These are phyloP conservation scores for Pythium myriotylum DNA, from an alignment of 352 stramenopile species.

Conservation along the genomic window DNA sequence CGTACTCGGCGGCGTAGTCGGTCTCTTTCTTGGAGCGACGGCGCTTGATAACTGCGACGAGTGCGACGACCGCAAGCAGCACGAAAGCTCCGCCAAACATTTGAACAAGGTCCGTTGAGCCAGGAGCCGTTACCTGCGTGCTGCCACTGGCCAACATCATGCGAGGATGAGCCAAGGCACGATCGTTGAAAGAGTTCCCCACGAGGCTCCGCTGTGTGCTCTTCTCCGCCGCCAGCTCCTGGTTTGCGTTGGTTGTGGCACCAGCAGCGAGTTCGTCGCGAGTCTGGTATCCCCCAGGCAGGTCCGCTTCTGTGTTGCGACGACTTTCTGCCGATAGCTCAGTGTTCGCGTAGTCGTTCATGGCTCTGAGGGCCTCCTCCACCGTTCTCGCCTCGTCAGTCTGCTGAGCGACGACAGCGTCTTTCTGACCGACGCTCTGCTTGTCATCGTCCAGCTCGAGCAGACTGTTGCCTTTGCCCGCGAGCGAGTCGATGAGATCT, in stretches of 20 bases:
- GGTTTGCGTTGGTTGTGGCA: no score
- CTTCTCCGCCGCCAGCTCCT: no score
- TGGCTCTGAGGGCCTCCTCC: not conserved
- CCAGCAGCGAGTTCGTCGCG: no score
- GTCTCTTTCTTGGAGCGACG: constrained; percentile 11
- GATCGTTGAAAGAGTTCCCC: no score
- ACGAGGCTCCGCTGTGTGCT: not conserved
- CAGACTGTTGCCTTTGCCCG: constrained; percentile 1
- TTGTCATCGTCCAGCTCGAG: constrained; percentile 1
- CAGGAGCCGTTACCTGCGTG: not conserved
- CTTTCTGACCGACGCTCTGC: not conserved
- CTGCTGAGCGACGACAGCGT: not conserved
- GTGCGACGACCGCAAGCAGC: constrained; percentile 17
- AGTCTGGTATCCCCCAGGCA: no score
- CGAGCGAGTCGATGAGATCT: constrained; percentile 14
- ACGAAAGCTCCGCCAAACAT: constrained; percentile 25
- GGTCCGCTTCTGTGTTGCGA: not conserved
- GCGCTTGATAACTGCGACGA: constrained; percentile 10
- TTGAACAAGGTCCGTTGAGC: constrained; percentile 10
- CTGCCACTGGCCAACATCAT: not conserved
- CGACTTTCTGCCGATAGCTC: not conserved
- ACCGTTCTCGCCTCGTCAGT: not conserved
- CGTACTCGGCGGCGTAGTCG: not conserved
- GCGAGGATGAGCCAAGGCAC: not conserved
- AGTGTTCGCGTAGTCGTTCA: constrained; percentile 1